Evolutionary conservation across 2,329 filamentous ascomycete genomes (phyloP).

Genomic region (Neonectria magnoliae): DNA sequence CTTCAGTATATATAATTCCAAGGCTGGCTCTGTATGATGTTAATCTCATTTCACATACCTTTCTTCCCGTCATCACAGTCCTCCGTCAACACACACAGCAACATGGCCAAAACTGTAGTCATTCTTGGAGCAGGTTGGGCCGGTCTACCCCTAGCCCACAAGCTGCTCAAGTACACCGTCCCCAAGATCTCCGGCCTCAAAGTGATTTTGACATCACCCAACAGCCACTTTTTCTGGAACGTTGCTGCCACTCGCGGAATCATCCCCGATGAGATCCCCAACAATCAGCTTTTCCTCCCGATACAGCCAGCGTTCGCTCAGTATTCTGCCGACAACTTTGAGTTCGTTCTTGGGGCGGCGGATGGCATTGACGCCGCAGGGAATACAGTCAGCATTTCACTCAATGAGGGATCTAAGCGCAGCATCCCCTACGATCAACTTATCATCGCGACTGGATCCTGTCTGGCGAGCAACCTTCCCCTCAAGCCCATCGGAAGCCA

Average conservation of each 20-base stretch:
- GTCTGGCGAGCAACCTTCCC: slow-evolving; percentile 51
- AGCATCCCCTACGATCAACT: slow-evolving; percentile 60
- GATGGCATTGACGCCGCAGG: slow-evolving; percentile 46
- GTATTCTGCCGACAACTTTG: slow-evolving; percentile 56
- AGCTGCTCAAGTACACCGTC: slow-evolving; percentile 60
- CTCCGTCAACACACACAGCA: not conserved
- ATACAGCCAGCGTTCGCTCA: slow-evolving; percentile 57
- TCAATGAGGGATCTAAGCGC: slow-evolving; percentile 43
- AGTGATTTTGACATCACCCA: slow-evolving; percentile 64
- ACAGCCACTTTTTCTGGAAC: slow-evolving; percentile 66
- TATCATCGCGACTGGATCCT: slow-evolving; percentile 64
- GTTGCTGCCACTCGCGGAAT: slow-evolving; percentile 64
- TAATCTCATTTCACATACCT: not conserved
- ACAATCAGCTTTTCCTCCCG: slow-evolving; percentile 58
- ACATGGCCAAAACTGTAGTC: slow-evolving; percentile 61
- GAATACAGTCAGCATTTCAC: slow-evolving; percentile 51
- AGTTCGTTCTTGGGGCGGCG: slow-evolving; percentile 61
- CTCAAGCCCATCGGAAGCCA: slow-evolving; percentile 60
- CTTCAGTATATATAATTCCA: not conserved
- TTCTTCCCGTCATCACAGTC: not conserved
- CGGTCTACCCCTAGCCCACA: slow-evolving; percentile 61
- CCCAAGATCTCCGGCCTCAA: slow-evolving; percentile 55
- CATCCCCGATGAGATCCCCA: slow-evolving; percentile 58
- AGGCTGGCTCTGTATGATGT: not conserved
- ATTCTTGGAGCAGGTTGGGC: slow-evolving; percentile 63